Conservation (phyloP, 345 rosid species). For the Aegle marmelos region DNA sequence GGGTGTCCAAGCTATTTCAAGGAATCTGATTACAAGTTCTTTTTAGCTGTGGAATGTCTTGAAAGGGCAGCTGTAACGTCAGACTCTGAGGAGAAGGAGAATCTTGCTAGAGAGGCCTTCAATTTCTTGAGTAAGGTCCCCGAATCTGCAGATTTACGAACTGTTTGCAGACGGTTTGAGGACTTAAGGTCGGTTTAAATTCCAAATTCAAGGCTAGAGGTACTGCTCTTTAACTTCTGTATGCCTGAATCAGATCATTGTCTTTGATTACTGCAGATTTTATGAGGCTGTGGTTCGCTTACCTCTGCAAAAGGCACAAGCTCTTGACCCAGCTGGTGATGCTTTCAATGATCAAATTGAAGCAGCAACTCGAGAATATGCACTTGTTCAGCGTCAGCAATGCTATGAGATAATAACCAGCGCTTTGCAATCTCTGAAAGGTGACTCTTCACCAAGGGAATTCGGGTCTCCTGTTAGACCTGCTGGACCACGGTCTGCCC, state of each 20-base stretch:
- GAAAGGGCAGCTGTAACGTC: constrained; percentile 75
- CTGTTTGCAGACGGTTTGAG: constrained; percentile 96
- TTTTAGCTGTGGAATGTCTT: constrained; percentile 95
- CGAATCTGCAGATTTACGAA: constrained; percentile 86
- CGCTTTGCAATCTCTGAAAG: constrained; percentile 74
- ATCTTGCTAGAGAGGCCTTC: constrained; percentile 89
- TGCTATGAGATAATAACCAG: constrained; percentile 84
- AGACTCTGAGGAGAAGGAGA: constrained; percentile 70
- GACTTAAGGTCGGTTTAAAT: constrained; percentile 67
- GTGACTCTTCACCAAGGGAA: constrained; percentile 46
- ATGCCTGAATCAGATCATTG: constrained; percentile 5
- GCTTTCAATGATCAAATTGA: constrained; percentile 92
- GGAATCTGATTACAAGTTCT: constrained; percentile 95
- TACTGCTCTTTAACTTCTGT: not conserved
- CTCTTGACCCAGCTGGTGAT: constrained; percentile 91
- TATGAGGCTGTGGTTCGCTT: constrained; percentile 96
- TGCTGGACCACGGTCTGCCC: constrained; percentile 41
- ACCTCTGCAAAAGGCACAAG: constrained; percentile 91
- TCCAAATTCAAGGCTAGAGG: constrained; percentile 24
- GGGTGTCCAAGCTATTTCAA: constrained; percentile 97
- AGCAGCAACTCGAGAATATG: constrained; percentile 62
- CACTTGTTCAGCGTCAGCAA: constrained; percentile 75
- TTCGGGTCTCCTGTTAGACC: constrained; percentile 58
- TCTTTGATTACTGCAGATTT: constrained; percentile 54
- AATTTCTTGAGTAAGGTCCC: constrained; percentile 82